Conservation (phyloP, 768 basidiomycete genomes). For the Collybia mongolica region DNA sequence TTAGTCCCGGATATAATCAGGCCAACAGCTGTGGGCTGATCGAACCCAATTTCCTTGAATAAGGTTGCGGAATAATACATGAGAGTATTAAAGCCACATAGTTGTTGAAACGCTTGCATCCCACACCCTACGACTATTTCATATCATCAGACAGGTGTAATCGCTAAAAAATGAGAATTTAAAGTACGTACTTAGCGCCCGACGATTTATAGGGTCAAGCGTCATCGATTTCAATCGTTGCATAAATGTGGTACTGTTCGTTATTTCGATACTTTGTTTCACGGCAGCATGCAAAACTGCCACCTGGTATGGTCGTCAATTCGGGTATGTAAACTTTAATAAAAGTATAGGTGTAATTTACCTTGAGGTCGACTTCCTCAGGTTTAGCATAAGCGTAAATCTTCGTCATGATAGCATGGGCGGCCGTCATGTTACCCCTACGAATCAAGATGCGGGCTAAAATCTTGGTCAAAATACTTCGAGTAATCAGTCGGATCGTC, state of each 20-base stretch:
- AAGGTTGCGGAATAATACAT: slow-evolving; percentile 77
- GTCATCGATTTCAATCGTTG: slow-evolving; percentile 57
- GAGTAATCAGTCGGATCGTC: not conserved
- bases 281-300: slow-evolving; percentile 61
- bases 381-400: slow-evolving; percentile 69
- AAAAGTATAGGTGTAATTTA: slow-evolving; percentile 13
- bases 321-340: not conserved
- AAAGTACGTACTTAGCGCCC: slow-evolving; percentile 60
- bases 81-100: slow-evolving; percentile 83
- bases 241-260: slow-evolving; percentile 58
- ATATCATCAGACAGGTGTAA: not conserved
- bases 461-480: not conserved
- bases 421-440: slow-evolving; percentile 46
- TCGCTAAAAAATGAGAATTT: not conserved
- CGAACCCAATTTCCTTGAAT: slow-evolving; percentile 78
- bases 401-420: slow-evolving; percentile 54
- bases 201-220: slow-evolving; percentile 55
- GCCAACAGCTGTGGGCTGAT: slow-evolving; percentile 80
- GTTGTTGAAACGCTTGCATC: slow-evolving; percentile 81
- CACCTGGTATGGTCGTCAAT: slow-evolving; percentile 32
- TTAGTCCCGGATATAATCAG: slow-evolving; percentile 78
- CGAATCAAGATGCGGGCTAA: slow-evolving; percentile 62
- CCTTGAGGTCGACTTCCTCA: slow-evolving; percentile 67
- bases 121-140: slow-evolving; percentile 69
- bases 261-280: slow-evolving; percentile 57